Evolutionary conservation across 129 eudicot species (phyloP).

Genomic region (Flaveria ramosissima): DNA sequence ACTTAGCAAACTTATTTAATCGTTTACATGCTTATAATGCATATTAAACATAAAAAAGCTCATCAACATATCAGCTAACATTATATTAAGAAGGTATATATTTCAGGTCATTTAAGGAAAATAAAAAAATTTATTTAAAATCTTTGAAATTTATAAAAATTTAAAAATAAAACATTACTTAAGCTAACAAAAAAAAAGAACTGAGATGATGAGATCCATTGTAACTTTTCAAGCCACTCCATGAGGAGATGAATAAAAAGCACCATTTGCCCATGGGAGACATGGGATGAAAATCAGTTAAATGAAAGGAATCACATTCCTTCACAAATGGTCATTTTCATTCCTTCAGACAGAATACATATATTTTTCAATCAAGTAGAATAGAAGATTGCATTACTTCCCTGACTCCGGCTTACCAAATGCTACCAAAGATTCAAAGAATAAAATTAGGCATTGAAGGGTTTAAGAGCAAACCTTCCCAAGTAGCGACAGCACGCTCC

Average conservation of each 20-base stretch:
- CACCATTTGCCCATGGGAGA: not conserved
- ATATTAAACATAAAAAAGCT: not conserved
- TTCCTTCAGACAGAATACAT: not conserved
- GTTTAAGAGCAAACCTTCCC: conserved; percentile 71
- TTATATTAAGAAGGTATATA: not conserved
- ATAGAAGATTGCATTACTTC: not conserved
- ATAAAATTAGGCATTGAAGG: not conserved
- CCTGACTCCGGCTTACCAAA: not conserved
- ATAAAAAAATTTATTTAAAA: not conserved
- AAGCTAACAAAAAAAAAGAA: not conserved
- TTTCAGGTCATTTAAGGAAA: not conserved
- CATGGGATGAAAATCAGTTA: not conserved
- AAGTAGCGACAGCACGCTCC: conserved; percentile 85
- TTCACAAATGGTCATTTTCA: not conserved
- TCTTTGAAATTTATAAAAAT: not conserved
- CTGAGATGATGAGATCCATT: not conserved
- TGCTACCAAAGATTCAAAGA: conserved; percentile 7
- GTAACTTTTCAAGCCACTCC: not conserved
- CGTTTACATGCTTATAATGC: not conserved
- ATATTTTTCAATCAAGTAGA: not conserved
- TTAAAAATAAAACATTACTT: not conserved
- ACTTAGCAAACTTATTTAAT: not conserved
- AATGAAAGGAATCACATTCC: not conserved
- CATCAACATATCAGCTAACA: not conserved
- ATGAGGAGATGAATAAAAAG: not conserved